Evolutionary conservation across 1,284 basidiomycete genomes (phyloP).

Genomic region (Ganoderma multipileum): DNA sequence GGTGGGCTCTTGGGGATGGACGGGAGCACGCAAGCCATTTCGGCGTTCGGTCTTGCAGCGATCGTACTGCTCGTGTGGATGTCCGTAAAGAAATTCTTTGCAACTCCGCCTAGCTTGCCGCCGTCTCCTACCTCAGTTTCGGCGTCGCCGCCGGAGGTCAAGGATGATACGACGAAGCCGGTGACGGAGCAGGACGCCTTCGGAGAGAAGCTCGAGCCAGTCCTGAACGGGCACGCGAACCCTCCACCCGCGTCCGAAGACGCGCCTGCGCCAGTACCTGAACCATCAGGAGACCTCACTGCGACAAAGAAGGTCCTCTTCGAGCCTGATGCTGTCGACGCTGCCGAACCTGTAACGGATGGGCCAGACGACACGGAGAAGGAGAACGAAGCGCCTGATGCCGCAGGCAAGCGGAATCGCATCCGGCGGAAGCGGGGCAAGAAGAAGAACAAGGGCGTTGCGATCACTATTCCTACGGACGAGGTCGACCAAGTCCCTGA

Average conservation of each 20-base stretch:
- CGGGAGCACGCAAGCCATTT: constrained; percentile 26
- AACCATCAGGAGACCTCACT: not conserved
- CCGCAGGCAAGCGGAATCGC: constrained; percentile 52
- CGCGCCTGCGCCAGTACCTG: not conserved
- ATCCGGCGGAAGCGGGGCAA: constrained; percentile 49
- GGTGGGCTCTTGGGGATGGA: constrained; percentile 21
- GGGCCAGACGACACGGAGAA: constrained; percentile 60
- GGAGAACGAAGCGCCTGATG: constrained; percentile 57
- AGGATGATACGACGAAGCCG: constrained; percentile 13
- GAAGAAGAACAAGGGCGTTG: constrained; percentile 49
- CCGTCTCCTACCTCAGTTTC: not conserved
- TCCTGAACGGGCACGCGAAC: constrained; percentile 16
- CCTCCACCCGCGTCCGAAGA: not conserved
- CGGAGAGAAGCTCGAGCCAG: not conserved
- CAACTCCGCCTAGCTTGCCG: not conserved
- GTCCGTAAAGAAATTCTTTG: constrained; percentile 24
- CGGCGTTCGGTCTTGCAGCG: constrained; percentile 29
- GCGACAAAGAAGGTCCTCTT: constrained; percentile 28
- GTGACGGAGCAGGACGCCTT: not conserved
- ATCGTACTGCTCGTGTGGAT: constrained; percentile 29
- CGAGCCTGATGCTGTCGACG: constrained; percentile 21
- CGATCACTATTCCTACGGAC: constrained; percentile 29
- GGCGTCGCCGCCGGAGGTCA: constrained; percentile 8
- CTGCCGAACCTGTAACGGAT: constrained; percentile 40
- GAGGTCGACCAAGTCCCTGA: constrained; percentile 39